Base-by-base conservation (phyloP, 2,329 filamentous ascomycete species). In the Canariomyces notabilis region DNA sequence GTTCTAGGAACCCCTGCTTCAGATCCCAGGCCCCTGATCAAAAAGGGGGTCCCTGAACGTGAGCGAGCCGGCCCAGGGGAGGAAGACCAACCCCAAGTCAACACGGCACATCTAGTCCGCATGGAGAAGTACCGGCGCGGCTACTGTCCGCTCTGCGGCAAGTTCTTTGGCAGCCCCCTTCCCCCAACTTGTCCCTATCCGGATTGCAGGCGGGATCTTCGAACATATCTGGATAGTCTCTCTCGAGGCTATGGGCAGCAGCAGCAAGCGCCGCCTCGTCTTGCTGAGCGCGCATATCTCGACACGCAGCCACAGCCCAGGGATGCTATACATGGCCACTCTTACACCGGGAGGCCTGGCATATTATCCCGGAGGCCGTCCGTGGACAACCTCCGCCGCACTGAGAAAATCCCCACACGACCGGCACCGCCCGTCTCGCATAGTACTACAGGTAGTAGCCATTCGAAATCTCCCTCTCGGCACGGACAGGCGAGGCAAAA, bases 191-290 rank as follows among this genome's bases (percentile, higher is more conserved):
- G 44, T 9, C 44, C 44, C 2, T 42, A 36, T 19, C 33, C 12
- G 12, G 22, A 36, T 23, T 47, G 49, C 41, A 23, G 23, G 23
- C 36, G 38, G 29, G 34, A 40, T 31, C 11, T 49, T 21, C 18
- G 19, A 7, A 16, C 21, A 5, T 50, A 40, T 12, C 32, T 43
- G 2, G 14, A 36, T n/a, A n/a, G n/a, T n/a, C n/a, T n/a, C 15
- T 46, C 32, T 20, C 39, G 42, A 6, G 43, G 35, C 14, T 31
- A 39, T 5, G 29, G 22, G 4, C 29, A 37, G 26, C 31, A 18
- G 9, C 4, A 34, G n/a, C 44, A 38, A 31, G 45, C 49, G 18
- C 49, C 46, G 16, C 49, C 49, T 3, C 44, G 39, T 12, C 46
- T 51, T 23, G 32, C 22, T 6, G 34, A 52, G 35, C 36, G 50